Conservation (phyloP, 2,329 filamentous ascomycete genomes). For the Sporothrix globosa region DNA sequence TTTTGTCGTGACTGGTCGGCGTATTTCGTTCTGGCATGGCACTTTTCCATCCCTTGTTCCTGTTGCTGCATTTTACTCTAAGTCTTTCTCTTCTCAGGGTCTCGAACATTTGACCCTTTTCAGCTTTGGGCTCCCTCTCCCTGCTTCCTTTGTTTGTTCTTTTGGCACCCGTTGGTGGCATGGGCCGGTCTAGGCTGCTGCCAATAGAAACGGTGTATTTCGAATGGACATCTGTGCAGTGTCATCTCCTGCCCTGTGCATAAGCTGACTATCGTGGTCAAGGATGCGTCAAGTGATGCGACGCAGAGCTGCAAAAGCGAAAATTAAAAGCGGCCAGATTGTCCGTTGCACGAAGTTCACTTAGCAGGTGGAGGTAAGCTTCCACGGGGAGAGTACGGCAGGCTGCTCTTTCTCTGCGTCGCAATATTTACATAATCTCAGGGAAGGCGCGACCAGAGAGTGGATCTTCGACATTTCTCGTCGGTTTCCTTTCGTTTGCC, state of each 20-base stretch:
- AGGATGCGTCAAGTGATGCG: too few relatives aligned
- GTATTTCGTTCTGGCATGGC: background rate
- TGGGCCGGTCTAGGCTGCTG: background rate
- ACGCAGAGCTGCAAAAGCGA: too few relatives aligned
- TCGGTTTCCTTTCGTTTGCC: background rate
- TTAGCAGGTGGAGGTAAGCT: background rate
- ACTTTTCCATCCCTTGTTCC: background rate
- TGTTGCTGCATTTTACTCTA: background rate
- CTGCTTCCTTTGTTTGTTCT: background rate
- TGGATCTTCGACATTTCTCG: background rate
- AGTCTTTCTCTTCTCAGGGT: background rate
- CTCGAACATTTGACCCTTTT: background rate
- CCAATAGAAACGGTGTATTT: too few relatives aligned
- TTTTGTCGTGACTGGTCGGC: background rate
- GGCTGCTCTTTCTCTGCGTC: background rate
- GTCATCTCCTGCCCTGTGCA: too few relatives aligned
- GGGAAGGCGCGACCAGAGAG: background rate
- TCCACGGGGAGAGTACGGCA: background rate
- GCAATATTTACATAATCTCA: background rate
- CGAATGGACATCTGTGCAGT: too few relatives aligned
- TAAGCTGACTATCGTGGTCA: too few relatives aligned
- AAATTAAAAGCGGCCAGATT: background rate
- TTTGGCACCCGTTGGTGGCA: background rate
- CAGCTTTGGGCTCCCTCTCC: slow-evolving; percentile 14
- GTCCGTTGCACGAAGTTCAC: background rate